Evolutionary conservation across 352 stramenopile species (phyloP).

Genomic region (Phytophthora litchii): DNA sequence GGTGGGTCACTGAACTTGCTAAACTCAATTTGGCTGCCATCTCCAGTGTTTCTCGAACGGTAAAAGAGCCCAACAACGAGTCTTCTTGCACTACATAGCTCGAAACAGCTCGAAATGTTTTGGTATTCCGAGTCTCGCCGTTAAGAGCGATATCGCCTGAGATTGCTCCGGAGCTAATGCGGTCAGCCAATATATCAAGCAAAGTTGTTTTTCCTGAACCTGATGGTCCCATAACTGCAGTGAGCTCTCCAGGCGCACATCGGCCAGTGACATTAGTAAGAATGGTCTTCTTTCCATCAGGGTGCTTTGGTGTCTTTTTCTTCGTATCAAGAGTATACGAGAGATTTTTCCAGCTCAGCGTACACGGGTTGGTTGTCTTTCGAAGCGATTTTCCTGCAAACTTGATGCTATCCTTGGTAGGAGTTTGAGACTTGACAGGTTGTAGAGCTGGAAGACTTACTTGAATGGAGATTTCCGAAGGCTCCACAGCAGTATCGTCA

Average conservation of each 20-base stretch:
- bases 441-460: constrained; percentile 18
- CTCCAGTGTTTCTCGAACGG: constrained; percentile 65
- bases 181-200: constrained; percentile 66
- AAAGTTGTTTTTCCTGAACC: constrained; percentile 66
- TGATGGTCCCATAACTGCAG: constrained; percentile 66
- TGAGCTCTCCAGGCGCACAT: constrained; percentile 60
- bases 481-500: neutral
- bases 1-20: constrained; percentile 37
- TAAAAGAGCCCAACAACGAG: constrained; percentile 65
- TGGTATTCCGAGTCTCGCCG: constrained; percentile 34
- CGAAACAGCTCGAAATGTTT: constrained; percentile 46
- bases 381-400: constrained; percentile 12
- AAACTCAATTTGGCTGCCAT: constrained; percentile 64
- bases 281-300: constrained; percentile 49
- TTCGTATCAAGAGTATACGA: constrained; percentile 31
- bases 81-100: constrained; percentile 68
- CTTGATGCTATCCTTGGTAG: constrained; percentile 4
- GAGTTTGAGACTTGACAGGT: neutral
- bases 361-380: constrained; percentile 15
- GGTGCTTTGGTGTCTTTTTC: constrained; percentile 21
- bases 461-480: constrained; percentile 5
- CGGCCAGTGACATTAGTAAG: constrained; percentile 64
- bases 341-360: constrained; percentile 24
- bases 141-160: constrained; percentile 56
- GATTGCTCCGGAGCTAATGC: constrained; percentile 39